These are phyloP conservation scores for Stereocaulon alpinum DNA, from an alignment of 495 filamentous ascomycete species.

Conservation along the genomic window DNA sequence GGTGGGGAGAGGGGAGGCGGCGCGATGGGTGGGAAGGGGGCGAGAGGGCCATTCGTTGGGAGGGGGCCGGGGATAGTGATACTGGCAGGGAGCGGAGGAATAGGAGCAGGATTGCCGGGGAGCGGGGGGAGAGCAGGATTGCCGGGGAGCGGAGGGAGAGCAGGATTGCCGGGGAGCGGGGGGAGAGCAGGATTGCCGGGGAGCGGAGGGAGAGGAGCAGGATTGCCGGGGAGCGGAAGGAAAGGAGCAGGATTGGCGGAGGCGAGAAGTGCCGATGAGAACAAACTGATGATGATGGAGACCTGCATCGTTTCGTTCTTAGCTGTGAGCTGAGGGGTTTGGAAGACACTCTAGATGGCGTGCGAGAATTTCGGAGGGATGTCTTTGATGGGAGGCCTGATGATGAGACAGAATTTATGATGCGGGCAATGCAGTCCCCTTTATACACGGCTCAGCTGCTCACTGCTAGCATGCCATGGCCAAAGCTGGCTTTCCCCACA, in stretches of 20 bases:
- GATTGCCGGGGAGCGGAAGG: not conserved
- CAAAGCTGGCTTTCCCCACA: not conserved
- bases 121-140: no score
- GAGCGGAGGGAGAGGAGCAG: not conserved
- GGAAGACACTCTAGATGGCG: not conserved
- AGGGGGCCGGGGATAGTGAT: not conserved
- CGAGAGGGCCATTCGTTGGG: not conserved
- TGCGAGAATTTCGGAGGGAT: no score
- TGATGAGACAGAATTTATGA: not conserved
- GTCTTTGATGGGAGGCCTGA: not conserved
- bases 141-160: not conserved
- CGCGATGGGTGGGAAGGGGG: no score
- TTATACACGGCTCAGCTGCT: not conserved
- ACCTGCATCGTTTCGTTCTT: constrained; percentile 3
- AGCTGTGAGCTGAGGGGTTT: not conserved
- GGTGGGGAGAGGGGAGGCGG: not conserved
- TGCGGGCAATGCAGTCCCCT: not conserved
- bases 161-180: constrained; percentile 9
- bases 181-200: no score
- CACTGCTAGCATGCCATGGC: not conserved
- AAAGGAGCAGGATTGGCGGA: not conserved
- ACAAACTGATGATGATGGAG: constrained; percentile 2
- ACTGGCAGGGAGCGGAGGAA: not conserved
- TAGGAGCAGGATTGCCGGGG: not conserved
- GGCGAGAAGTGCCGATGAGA: not conserved